Evolutionary conservation across 768 basidiomycete genomes (phyloP).

Genomic region (Tricholoma hemisulphureum): DNA sequence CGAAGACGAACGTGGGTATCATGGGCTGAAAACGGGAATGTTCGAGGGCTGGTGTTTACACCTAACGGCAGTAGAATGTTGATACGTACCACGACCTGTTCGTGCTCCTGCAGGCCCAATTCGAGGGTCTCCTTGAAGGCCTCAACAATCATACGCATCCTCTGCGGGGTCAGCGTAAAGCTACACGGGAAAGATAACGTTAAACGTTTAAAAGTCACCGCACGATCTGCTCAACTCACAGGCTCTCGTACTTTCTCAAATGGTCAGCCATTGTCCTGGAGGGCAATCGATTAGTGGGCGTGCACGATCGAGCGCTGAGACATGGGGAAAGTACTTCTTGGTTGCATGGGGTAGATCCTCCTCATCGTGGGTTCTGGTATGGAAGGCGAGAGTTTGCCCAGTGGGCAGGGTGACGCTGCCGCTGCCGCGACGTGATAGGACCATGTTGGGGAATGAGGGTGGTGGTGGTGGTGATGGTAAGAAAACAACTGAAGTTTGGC

Average conservation of each 20-base stretch:
- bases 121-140: slow-evolving; percentile 93
- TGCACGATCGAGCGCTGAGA: slow-evolving; percentile 1
- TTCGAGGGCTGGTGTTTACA: no score
- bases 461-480: slow-evolving; percentile 3
- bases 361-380: slow-evolving; percentile 85
- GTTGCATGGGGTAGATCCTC: slow-evolving; percentile 91
- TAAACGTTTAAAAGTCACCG: slow-evolving; percentile 4
- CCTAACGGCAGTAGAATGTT: not conserved
- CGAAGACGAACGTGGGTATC: slow-evolving; percentile 97
- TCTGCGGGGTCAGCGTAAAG: slow-evolving; percentile 83
- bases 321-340: slow-evolving; percentile 63
- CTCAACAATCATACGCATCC: slow-evolving; percentile 97
- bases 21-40: slow-evolving; percentile 81
- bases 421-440: slow-evolving; percentile 73
- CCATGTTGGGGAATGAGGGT: slow-evolving; percentile 48
- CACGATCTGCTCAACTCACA: slow-evolving; percentile 51
- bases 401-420: slow-evolving; percentile 69
- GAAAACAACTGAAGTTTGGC: not conserved
- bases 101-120: slow-evolving; percentile 74
- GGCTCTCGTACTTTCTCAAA: slow-evolving; percentile 82
- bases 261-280: slow-evolving; percentile 90
- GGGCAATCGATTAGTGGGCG: slow-evolving; percentile 10
- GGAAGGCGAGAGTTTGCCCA: slow-evolving; percentile 80
- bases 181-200: slow-evolving; percentile 32
- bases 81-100: slow-evolving; percentile 81